Percentiles rank a stretch among this genome's conserved stretches.
phyloP scores from a whole-genome alignment of 2,329 filamentous ascomycete genomes.

The Anisogramma anomala region DNA sequence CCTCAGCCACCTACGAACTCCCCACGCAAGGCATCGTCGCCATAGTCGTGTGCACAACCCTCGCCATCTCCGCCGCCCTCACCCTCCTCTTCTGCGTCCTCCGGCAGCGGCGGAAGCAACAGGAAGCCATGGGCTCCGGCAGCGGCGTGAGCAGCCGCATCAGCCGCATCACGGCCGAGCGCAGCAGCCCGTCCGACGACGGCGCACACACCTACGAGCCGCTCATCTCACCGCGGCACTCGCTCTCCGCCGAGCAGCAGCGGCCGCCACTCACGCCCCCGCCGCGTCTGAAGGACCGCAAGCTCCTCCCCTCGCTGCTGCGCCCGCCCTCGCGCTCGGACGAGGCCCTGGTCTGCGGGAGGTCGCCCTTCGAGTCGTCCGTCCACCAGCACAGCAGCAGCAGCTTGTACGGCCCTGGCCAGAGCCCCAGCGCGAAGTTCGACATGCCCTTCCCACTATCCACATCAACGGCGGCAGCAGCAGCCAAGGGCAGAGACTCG shows the following conservation, averaged over 20 bases:
- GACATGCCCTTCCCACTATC: conserved; percentile 4
- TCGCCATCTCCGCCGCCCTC: conserved; percentile 28
- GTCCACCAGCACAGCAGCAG: conserved; percentile 8
- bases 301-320: conserved; percentile 29
- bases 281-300: conserved; percentile 35
- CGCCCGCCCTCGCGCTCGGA: conserved; percentile 12
- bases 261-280: conserved; percentile 31
- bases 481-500: conserved; percentile 1
- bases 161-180: conserved; percentile 15
- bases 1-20: conserved; percentile 20
- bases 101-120: conserved; percentile 21
- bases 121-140: conserved; percentile 12
- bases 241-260: conserved; percentile 17
- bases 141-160: conserved; percentile 13
- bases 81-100: conserved; percentile 28
- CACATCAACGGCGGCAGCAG: not conserved
- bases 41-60: conserved; percentile 31
- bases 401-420: conserved; percentile 4
- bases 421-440: not conserved
- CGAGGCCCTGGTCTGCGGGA: conserved; percentile 13
- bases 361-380: not conserved
- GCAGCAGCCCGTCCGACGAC: too few relatives aligned
- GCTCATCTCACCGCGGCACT: conserved; percentile 28
- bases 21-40: conserved; percentile 32
- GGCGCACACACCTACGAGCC: conserved; percentile 31